These are phyloP conservation scores for Xylariales sp. DNA, from an alignment of 2,329 filamentous ascomycete genomes.

Conservation along the genomic window DNA sequence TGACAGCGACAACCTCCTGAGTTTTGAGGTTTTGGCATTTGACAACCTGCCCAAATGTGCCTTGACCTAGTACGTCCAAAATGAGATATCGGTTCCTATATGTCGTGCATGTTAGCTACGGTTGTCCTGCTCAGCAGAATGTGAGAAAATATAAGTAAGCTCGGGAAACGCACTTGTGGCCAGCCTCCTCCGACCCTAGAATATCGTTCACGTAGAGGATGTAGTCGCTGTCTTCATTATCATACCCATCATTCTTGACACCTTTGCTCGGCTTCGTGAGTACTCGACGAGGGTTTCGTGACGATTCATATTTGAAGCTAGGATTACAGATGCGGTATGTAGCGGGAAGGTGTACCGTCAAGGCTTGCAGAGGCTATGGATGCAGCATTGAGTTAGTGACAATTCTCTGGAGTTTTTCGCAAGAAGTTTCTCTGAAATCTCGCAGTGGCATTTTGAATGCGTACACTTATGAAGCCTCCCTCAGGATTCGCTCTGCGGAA, in stretches of 20 bases:
- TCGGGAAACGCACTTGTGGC: conserved; percentile 71
- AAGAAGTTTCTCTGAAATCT: conserved; percentile 4
- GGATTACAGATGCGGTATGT: conserved; percentile 99
- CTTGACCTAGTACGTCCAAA: conserved; percentile 92
- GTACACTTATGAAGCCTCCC: conserved; percentile 94
- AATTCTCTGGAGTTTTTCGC: no score
- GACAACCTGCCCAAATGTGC: conserved; percentile 96
- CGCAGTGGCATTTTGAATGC: no score
- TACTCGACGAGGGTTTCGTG: conserved; percentile 89
- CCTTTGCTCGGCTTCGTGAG: conserved; percentile 98
- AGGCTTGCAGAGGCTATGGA: conserved; percentile 80
- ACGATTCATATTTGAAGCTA: conserved; percentile 97
- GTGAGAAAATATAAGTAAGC: conserved; percentile 9
- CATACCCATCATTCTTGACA: conserved; percentile 96
- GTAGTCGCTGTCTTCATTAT: conserved; percentile 98
- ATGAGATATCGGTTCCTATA: conserved; percentile 89
- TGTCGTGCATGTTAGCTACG: neutral
- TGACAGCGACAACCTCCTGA: conserved; percentile 96
- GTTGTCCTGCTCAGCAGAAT: conserved; percentile 1
- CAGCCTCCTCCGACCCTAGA: conserved; percentile 92
- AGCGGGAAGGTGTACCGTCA: conserved; percentile 87
- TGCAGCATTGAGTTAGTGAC: no score
- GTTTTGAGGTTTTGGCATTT: conserved; percentile 99
- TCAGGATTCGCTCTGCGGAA: conserved; percentile 94
- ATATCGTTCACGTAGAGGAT: conserved; percentile 99